Percentiles rank a stretch among this genome's conserved stretches.
Conservation (phyloP, 1,284 basidiomycete genomes). For the Trametes polyzona region DNA sequence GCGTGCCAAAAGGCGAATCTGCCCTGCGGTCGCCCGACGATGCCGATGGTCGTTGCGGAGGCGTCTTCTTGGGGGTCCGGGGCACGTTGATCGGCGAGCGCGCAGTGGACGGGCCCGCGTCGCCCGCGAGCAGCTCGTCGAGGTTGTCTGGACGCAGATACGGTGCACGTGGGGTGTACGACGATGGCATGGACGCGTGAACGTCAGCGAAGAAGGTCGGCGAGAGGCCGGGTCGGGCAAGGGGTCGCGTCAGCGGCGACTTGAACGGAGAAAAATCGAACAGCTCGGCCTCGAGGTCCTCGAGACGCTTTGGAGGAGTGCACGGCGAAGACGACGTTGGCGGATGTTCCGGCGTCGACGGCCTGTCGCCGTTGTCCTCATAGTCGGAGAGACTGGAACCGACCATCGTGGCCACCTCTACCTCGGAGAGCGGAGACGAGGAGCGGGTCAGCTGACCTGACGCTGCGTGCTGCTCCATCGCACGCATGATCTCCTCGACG, state of each 20-base stretch:
- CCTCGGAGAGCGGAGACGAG: conserved; percentile 68
- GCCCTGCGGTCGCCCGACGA: neutral
- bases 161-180: conserved; percentile 16
- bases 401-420: conserved; percentile 44
- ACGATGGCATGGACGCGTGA: conserved; percentile 6
- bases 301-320: conserved; percentile 10
- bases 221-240: neutral
- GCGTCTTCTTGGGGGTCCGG: conserved; percentile 21
- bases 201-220: conserved; percentile 1
- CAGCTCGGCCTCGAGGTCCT: conserved; percentile 18
- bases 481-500: conserved; percentile 32
- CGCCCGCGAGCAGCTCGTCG: conserved; percentile 14
- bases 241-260: conserved; percentile 4
- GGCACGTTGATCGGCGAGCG: conserved; percentile 7
- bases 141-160: conserved; percentile 12
- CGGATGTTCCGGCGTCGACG: conserved; percentile 10
- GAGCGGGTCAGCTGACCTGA: conserved; percentile 52
- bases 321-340: conserved; percentile 7
- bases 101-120: neutral
- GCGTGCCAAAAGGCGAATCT: conserved; percentile 18
- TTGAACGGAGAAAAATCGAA: conserved; percentile 23
- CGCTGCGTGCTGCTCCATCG: conserved; percentile 34
- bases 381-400: conserved; percentile 5
- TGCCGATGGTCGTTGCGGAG: neutral
- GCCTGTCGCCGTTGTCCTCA: conserved; percentile 5